Percentiles rank a stretch among this genome's conserved stretches.
These are phyloP conservation scores for Rhododendron ovatum DNA, from an alignment of 148 eudicot genomes.

Conservation along the genomic window DNA sequence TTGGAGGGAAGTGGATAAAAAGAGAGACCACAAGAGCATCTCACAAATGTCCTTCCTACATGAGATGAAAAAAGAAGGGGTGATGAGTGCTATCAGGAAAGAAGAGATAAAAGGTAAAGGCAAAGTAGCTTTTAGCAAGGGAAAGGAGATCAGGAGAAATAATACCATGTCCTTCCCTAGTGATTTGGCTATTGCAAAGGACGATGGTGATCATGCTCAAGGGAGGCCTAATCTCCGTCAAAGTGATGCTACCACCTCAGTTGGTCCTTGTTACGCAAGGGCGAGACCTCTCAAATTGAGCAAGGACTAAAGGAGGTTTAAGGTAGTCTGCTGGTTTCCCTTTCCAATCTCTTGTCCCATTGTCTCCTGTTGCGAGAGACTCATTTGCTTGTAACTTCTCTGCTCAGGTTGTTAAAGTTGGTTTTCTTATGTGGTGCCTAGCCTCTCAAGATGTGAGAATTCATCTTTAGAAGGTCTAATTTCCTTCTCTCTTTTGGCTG, in stretches of 20 bases:
- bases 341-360: neutral
- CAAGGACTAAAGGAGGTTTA: conserved; percentile 1
- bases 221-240: neutral
- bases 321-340: neutral
- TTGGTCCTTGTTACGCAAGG: neutral
- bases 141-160: neutral
- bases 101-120: neutral
- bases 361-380: neutral
- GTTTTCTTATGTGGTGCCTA: neutral
- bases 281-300: neutral
- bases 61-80: neutral
- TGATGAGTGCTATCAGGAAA: neutral
- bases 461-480: neutral
- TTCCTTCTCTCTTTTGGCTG: neutral
- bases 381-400: neutral
- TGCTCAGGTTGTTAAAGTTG: neutral
- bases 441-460: neutral
- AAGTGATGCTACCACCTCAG: neutral
- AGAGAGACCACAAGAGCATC: neutral
- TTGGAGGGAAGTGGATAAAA: neutral
- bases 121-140: conserved; percentile 1
- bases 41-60: neutral
- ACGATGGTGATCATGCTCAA: neutral
- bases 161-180: neutral
- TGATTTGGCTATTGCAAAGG: neutral